These are phyloP conservation scores for Ophiocordyceps camponoti-leonardi DNA, from an alignment of 2,329 filamentous ascomycete species.

Conservation along the genomic window DNA sequence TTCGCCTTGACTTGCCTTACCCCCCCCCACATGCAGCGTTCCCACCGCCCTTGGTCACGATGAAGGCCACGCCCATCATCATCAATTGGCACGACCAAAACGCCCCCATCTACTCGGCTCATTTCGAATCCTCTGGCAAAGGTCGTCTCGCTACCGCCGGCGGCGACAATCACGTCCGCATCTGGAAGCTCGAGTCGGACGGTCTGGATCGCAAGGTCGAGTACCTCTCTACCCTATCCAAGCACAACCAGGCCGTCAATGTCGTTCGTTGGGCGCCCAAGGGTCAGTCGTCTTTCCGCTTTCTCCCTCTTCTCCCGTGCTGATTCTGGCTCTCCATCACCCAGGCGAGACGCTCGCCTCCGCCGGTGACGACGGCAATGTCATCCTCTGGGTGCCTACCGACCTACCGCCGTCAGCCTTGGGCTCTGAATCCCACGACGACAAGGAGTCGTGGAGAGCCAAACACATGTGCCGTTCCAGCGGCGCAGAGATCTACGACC, in stretches of 20 bases:
- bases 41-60: constrained; percentile 26
- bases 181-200: constrained; percentile 79
- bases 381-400: constrained; percentile 87
- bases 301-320: neutral
- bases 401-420: constrained; percentile 54
- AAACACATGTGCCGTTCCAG: constrained; percentile 96
- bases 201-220: constrained; percentile 79
- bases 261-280: constrained; percentile 91
- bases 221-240: constrained; percentile 79
- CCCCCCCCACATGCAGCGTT: constrained; percentile 2
- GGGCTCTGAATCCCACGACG: constrained; percentile 72
- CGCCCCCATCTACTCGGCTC: constrained; percentile 88
- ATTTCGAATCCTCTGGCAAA: constrained; percentile 87
- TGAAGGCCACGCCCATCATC: constrained; percentile 93
- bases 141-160: constrained; percentile 84
- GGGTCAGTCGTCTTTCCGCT: constrained; percentile 34
- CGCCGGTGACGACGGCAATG: constrained; percentile 92
- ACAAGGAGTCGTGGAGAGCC: constrained; percentile 91
- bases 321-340: constrained; percentile 2
- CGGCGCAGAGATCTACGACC: constrained; percentile 91
- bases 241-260: constrained; percentile 95
- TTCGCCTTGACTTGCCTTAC: neutral
- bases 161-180: constrained; percentile 88
- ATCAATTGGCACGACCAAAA: constrained; percentile 99
- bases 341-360: constrained; percentile 84